Base-by-base conservation (phyloP, 371 early-diverging fungal genomes). In the Mortierella sp. region DNA sequence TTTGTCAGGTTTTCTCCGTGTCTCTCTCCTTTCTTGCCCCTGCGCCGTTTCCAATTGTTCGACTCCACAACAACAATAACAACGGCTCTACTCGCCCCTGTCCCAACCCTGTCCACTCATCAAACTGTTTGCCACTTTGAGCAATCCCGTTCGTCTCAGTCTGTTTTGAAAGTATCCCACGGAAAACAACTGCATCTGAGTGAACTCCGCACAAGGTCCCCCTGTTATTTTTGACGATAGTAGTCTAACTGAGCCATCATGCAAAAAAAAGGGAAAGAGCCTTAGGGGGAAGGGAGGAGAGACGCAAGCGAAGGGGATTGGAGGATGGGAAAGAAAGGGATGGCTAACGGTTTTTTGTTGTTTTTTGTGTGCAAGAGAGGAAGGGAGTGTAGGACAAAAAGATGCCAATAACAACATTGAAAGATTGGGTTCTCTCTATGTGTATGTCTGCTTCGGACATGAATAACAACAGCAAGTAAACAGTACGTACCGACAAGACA, bases 1-100 rank as follows among this genome's bases (percentile, higher is more conserved):
- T 68, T 68, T 68, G 42, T 68, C 68, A 68, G 38, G 42, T 68
- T 68, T 68, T 68, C 68, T 68, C 68, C 68, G n/a, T 68, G 42
- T 21, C 55, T 9, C n/a, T 19, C 21, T 19, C 21, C 1, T 34
- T 6, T 8, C 19, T 8, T 34, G 34, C 38, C 38, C 0, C 24
- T 24, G 38, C 24, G 21, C 11, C 68, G 3, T 34, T 11, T 68
- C 19, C 28, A 31, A 34, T 63, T 24, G 7, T 38, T 68, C 68
- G 24, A 10, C 68, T 68, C 68, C 68, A 68, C 68, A 68, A 68
- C 38, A 34, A 24, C 34, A 38, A 38, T 38, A 38, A 38, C 42
- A 38, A 38, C 42, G 42, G 42, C 42, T 38, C 42, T 38, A 31
- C 16, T 60, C 31, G 34, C 16, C 26, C 31, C 7, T 31, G 3